These are phyloP conservation scores for Dothideomycetidae sp. DNA, from an alignment of 2,329 filamentous ascomycete genomes.

Conservation along the genomic window DNA sequence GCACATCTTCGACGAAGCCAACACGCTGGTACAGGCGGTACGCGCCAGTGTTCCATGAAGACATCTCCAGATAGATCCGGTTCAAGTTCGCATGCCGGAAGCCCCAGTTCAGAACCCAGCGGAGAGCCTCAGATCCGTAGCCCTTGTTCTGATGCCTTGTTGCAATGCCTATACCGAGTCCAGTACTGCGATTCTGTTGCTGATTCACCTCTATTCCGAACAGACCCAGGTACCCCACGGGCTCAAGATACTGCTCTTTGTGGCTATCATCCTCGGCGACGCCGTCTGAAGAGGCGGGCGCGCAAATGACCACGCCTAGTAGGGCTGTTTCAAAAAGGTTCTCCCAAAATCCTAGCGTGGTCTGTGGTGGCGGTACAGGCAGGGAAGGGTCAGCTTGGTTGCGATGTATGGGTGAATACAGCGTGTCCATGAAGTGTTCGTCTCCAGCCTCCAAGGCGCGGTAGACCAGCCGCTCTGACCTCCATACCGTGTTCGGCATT, in stretches of 20 bases:
- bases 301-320: slow-evolving; percentile 27
- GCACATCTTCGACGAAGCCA: slow-evolving; percentile 33
- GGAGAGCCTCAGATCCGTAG: slow-evolving; percentile 35
- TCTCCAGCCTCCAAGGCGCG: slow-evolving; percentile 23
- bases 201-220: no score
- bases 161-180: slow-evolving; percentile 28
- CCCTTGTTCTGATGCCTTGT: slow-evolving; percentile 25
- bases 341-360: no score
- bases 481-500: no score
- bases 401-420: no score
- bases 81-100: slow-evolving; percentile 34
- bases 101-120: slow-evolving; percentile 34
- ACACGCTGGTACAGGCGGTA: slow-evolving; percentile 31
- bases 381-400: slow-evolving; percentile 1
- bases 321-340: slow-evolving; percentile 15
- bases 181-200: no score
- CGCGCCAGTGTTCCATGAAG: slow-evolving; percentile 32
- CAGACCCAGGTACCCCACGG: no score
- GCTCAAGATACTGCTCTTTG: no score
- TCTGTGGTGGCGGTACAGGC: no score
- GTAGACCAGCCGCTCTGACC: slow-evolving; percentile 23
- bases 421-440: slow-evolving; percentile 15
- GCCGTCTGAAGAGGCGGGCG: slow-evolving; percentile 14
- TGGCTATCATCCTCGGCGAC: no score
- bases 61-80: slow-evolving; percentile 27